These are phyloP conservation scores for Colletotrichum ledebouriae DNA, from an alignment of 2,329 filamentous ascomycete genomes.

Conservation along the genomic window DNA sequence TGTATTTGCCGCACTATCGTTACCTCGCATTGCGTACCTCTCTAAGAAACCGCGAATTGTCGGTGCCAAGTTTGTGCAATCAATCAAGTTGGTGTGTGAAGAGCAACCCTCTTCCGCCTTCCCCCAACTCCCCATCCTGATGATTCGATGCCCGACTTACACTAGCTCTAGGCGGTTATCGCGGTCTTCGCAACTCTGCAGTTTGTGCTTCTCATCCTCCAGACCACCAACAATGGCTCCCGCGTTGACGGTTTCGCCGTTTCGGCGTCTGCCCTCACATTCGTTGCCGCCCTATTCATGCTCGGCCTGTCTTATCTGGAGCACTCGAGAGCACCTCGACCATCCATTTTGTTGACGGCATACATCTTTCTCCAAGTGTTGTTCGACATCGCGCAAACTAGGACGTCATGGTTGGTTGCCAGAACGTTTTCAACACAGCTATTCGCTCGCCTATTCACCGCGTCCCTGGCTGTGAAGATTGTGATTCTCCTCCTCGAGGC, in stretches of 20 bases:
- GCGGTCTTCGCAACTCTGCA: constrained; percentile 49
- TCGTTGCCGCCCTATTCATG: constrained; percentile 49
- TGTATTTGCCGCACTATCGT: constrained; percentile 51
- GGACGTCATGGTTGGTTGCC: constrained; percentile 58
- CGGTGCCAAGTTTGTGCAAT: constrained; percentile 47
- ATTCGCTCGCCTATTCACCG: constrained; percentile 52
- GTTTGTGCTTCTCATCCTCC: constrained; percentile 50
- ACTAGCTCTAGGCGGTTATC: constrained; percentile 40
- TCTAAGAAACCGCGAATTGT: constrained; percentile 49
- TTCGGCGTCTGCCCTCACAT: constrained; percentile 47
- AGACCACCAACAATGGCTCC: constrained; percentile 42
- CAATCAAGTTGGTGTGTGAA: constrained; percentile 44
- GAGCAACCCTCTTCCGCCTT: not conserved
- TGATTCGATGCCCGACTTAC: not conserved
- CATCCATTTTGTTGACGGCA: constrained; percentile 57
- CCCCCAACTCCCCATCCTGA: too few relatives aligned
- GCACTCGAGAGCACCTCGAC: constrained; percentile 51
- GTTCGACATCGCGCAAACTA: constrained; percentile 57
- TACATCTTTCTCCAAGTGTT: constrained; percentile 59
- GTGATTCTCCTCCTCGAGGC: constrained; percentile 55
- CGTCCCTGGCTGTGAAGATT: constrained; percentile 53
- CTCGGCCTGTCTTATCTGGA: constrained; percentile 50
- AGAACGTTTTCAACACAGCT: constrained; percentile 34
- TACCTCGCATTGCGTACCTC: constrained; percentile 49
- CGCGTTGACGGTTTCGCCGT: constrained; percentile 48